Percentiles rank a stretch among this genome's conserved stretches.
Evolutionary conservation across 768 basidiomycete genomes (phyloP).

Genomic region (Leccinum ochraceum): DNA sequence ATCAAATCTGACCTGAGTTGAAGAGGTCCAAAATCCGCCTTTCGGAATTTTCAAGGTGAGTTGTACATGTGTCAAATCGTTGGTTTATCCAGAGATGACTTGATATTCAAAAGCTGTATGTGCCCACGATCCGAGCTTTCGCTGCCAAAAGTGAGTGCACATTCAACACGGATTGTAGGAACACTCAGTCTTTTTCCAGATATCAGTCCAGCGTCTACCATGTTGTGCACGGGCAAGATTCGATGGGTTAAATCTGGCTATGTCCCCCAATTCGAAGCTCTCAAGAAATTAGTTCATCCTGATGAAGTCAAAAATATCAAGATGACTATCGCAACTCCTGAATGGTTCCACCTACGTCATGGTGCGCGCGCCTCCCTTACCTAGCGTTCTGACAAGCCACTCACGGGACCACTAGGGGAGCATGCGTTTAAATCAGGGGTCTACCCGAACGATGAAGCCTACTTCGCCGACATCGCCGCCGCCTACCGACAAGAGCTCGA

Average conservation of each 20-base stretch:
- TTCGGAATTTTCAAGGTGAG: not conserved
- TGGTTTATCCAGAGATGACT: not conserved
- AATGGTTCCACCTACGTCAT: not conserved
- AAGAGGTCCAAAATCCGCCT: not conserved
- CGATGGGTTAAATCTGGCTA: not conserved
- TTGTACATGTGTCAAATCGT: not conserved
- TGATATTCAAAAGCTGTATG: not conserved
- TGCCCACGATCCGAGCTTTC: not conserved
- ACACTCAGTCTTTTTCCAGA: not conserved
- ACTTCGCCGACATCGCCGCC: not conserved
- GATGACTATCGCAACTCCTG: not conserved
- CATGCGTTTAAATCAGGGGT: not conserved
- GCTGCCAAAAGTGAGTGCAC: not conserved
- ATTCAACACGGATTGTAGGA: not conserved
- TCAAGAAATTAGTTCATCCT: not conserved
- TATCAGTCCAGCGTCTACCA: not conserved
- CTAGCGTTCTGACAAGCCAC: not conserved
- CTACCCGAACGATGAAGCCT: not conserved
- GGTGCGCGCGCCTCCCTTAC: not conserved
- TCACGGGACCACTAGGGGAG: not conserved
- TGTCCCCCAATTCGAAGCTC: not conserved
- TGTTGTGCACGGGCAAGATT: not conserved
- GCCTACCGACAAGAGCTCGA: not conserved
- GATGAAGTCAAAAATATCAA: not conserved
- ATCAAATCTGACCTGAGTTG: not conserved